Base-by-base conservation (phyloP, 129 eudicot genomes). In the Ambrosia artemisiifolia region DNA sequence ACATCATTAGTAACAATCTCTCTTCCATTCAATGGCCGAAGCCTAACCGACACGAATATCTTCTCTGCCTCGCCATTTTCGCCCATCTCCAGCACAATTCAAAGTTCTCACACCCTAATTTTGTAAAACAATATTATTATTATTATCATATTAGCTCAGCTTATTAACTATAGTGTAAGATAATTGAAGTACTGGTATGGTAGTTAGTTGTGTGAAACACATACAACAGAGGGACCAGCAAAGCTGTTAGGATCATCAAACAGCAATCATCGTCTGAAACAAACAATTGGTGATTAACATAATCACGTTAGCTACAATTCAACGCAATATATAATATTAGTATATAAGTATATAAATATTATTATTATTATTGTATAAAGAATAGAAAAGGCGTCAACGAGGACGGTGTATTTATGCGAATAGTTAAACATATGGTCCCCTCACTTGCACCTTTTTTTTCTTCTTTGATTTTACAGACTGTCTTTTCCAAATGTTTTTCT, bases 21-120 rank as follows among this genome's bases (percentile, higher is more conserved):
- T 78, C 90, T 83, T 42, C 77, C 84, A 50, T 90, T 95, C 83
- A 90, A 85, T 49, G 99, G 99, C 78, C 99, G 78, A 75, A 95
- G 49, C 69, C 97, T 72, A 73, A 95, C 99, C 30, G 97, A 88
- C 61, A 95, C 99, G 11, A 80, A 71, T 59, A 95, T 90, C 80
- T 61, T 90, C 82, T 90, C 98, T 89, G 47, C 77, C 64, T 81
- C 87, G 68, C 79, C 95, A 68, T 20, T 83, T 50, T 78, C 86
- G 75, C 82, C 91, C 88, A 85, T 88, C 24, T 62, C 65, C 68
- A 30, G 54, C 44, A 46, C 24, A 38, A 47, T 24, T 10, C 80
- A 50, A 59, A 24, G 14, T 0, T 16, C 65, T 50, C 80, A 80
- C 66, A 8, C 6, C 62, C 71, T 62, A 43, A n/a, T n/a, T n/a